Evolutionary conservation across 139 green algal species (phyloP).

Genomic region (Haematococcus lacustris): DNA sequence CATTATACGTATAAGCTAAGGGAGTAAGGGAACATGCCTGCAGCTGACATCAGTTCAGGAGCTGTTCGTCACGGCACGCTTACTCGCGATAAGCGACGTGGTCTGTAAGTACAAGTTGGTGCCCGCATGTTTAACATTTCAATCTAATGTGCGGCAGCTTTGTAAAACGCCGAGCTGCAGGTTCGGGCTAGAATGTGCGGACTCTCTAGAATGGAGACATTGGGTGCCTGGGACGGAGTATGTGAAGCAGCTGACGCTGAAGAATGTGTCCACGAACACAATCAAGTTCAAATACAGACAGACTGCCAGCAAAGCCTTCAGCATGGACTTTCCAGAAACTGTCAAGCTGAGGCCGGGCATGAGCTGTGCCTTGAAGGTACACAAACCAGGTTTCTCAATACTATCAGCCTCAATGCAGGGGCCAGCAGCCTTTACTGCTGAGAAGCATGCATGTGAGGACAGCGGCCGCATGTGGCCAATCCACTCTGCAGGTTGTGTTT

Average conservation of each 20-base stretch:
- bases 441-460: too few species aligned
- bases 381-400: too few species aligned
- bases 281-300: slow-evolving; percentile 55
- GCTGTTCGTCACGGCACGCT: neutral
- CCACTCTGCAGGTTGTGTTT: slow-evolving; percentile 49
- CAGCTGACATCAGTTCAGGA: too few species aligned
- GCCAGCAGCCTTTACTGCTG: too few species aligned
- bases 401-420: too few species aligned
- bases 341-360: slow-evolving; percentile 63
- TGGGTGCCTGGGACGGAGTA: slow-evolving; percentile 61
- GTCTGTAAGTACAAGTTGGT: slow-evolving; percentile 2
- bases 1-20: too few species aligned
- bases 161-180: slow-evolving; percentile 11
- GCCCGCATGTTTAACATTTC: too few species aligned
- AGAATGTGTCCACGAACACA: slow-evolving; percentile 56
- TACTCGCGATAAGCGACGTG: neutral
- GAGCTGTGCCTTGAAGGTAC: slow-evolving; percentile 48
- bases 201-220: slow-evolving; percentile 51
- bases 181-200: slow-evolving; percentile 60
- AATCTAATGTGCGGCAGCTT: too few species aligned
- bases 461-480: too few species aligned
- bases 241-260: slow-evolving; percentile 41
- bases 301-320: slow-evolving; percentile 56
- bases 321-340: slow-evolving; percentile 64
- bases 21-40: too few species aligned